Evolutionary conservation across 768 basidiomycete genomes (phyloP), one percentile per base, ranked within the genome.

Genomic region (Guyanaporus albipodus): DNA sequence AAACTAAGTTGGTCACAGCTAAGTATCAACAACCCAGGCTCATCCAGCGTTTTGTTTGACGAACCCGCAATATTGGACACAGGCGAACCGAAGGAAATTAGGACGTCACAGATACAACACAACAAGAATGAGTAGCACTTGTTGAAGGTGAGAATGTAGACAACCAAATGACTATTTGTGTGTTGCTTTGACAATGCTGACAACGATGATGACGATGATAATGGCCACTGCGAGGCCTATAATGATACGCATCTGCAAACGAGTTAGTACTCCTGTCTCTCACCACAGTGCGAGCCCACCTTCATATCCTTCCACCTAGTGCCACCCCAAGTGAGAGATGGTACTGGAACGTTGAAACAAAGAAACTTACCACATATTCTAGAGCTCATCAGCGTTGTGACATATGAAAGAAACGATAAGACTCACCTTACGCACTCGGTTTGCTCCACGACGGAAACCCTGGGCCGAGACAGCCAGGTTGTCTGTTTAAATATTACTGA

Each of bases 401-500:
- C 11, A 29, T 24, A 29, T 10, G 26, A 32, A 17, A 46, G 23
- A 10, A 14, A 44, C 12, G 12, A 38, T 6, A 23, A 22, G 11
- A 48, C 64, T 44, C 59, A 93, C 91, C 81, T 98, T 99, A 67
- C 96, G 84, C 43, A 99, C 96, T 50, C 91, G 79, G 73, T 97
- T 97, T 42, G 96, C 96, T 55, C 96, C 94, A 54, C 92, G 80
- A 52, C 93, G 85, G 82, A 99, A 99, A 22, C 93, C 92, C 73
- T 99, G 95, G n/a, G 96, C 96, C 21, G 93, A 96, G 33, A 95
- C 90, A 24, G 96, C 95, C 46, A 99, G 80, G 64, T 87, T 96
- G 70, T 99, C 96, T 96, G 57, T 42, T 15, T 36, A 42, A 43
- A 19, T 11, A 18, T 41, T 26, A 1, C 32, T 40, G 31, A 18